Evolutionary conservation across 2,329 filamentous ascomycete species (phyloP).

Genomic region (Ophiocordyceps camponoti-rufipedis): DNA sequence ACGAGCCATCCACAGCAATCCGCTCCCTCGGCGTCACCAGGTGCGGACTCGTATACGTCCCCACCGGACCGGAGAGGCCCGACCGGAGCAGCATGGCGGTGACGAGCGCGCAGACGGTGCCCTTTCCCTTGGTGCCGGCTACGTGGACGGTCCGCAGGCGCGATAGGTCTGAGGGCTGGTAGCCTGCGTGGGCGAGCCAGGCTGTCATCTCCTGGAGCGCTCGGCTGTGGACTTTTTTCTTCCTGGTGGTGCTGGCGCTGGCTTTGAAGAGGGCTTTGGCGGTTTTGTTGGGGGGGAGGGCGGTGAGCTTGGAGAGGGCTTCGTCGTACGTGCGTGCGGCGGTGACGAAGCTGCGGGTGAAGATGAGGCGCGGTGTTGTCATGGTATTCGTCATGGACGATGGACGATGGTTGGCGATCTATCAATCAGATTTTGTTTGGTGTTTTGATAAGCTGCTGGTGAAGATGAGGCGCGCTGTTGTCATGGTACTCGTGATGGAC

Average conservation of each 20-base stretch:
- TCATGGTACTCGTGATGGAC: neutral
- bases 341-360: neutral
- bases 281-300: conserved; percentile 62
- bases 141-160: conserved; percentile 51
- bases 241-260: too few relatives aligned
- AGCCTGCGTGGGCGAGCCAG: conserved; percentile 60
- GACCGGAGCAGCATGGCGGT: conserved; percentile 47
- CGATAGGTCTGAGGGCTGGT: conserved; percentile 32
- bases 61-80: conserved; percentile 28
- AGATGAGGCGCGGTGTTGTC: too few relatives aligned
- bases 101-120: conserved; percentile 70
- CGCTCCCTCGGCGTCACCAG: conserved; percentile 69
- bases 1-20: conserved; percentile 60
- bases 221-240: conserved; percentile 41
- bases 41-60: conserved; percentile 75
- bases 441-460: neutral
- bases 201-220: conserved; percentile 69
- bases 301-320: conserved; percentile 57
- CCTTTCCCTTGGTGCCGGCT: conserved; percentile 88
- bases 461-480: too few relatives aligned
- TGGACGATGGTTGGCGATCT: neutral
- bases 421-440: too few relatives aligned
- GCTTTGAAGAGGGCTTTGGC: conserved; percentile 32
- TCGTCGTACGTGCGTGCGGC: conserved; percentile 31
- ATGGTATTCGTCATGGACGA: neutral